Percentiles rank a stretch among this genome's conserved stretches.
Conservation (phyloP, 164 flowering plant species). For the Santalum album region DNA sequence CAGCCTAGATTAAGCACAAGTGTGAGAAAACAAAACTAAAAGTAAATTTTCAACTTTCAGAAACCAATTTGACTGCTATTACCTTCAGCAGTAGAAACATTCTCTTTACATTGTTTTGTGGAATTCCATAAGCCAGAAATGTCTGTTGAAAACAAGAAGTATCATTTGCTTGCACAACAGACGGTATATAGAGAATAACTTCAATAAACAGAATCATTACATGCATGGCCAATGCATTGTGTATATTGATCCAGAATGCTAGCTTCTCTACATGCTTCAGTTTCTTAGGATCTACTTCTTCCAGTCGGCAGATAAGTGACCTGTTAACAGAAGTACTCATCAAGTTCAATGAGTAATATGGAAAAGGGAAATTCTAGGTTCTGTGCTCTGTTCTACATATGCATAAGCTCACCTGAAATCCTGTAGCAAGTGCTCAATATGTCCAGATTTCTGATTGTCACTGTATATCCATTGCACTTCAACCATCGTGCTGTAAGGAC, state of each 20-base stretch:
- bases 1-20: constrained; percentile 51
- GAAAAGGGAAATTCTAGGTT: neutral
- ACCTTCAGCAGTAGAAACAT: constrained; percentile 72
- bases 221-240: constrained; percentile 97
- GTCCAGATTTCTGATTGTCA: constrained; percentile 54
- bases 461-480: constrained; percentile 69
- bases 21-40: constrained; percentile 9
- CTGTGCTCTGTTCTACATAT: neutral
- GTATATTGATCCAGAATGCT: constrained; percentile 95
- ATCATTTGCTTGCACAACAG: neutral
- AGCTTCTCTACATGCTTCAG: constrained; percentile 83
- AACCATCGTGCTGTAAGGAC: constrained; percentile 89
- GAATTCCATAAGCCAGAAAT: constrained; percentile 80
- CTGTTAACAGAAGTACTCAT: constrained; percentile 27
- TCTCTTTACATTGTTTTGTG: constrained; percentile 70
- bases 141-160: constrained; percentile 36
- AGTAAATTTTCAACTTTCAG: neutral
- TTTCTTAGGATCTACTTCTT: constrained; percentile 63
- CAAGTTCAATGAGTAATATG: neutral
- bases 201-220: constrained; percentile 29
- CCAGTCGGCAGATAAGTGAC: constrained; percentile 59
- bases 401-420: constrained; percentile 47
- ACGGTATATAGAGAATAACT: neutral
- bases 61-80: constrained; percentile 1
- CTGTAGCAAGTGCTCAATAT: constrained; percentile 55